Evolutionary conservation across 192 early-diverging fungal genomes (phyloP).

Genomic region (Backusella westeae): DNA sequence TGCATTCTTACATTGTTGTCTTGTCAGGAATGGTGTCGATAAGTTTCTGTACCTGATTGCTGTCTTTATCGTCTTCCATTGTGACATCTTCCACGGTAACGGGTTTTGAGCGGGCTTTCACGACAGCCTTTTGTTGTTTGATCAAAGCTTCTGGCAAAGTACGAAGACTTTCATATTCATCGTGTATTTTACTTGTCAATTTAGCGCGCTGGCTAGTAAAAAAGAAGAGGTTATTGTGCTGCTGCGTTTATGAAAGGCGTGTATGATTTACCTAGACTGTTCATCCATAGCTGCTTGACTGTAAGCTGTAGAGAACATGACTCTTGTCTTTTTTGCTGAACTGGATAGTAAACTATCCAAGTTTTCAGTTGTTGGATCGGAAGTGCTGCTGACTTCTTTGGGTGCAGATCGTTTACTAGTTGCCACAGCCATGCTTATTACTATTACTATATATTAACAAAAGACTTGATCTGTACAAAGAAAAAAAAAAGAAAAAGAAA

Average conservation of each 20-base stretch:
- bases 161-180: slow-evolving; percentile 67
- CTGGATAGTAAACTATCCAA: slow-evolving; percentile 18
- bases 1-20: neutral
- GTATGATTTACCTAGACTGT: slow-evolving; percentile 28
- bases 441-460: neutral
- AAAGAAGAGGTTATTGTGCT: neutral
- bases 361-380: slow-evolving; percentile 11
- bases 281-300: slow-evolving; percentile 41
- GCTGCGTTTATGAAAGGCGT: neutral
- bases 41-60: slow-evolving; percentile 45
- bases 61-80: slow-evolving; percentile 23
- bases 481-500: neutral
- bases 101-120: slow-evolving; percentile 29
- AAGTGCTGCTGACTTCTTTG: neutral
- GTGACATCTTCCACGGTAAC: slow-evolving; percentile 29
- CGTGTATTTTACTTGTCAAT: slow-evolving; percentile 69
- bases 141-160: slow-evolving; percentile 61
- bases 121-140: slow-evolving; percentile 47
- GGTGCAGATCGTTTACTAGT: slow-evolving; percentile 19
- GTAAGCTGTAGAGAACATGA: slow-evolving; percentile 32
- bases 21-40: slow-evolving; percentile 45
- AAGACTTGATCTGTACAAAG: neutral
- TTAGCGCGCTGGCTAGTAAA: slow-evolving; percentile 61
- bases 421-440: slow-evolving; percentile 25
- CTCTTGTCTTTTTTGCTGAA: slow-evolving; percentile 33